Base-by-base conservation (phyloP, 1,284 basidiomycete genomes). In the Waitea zeae region DNA sequence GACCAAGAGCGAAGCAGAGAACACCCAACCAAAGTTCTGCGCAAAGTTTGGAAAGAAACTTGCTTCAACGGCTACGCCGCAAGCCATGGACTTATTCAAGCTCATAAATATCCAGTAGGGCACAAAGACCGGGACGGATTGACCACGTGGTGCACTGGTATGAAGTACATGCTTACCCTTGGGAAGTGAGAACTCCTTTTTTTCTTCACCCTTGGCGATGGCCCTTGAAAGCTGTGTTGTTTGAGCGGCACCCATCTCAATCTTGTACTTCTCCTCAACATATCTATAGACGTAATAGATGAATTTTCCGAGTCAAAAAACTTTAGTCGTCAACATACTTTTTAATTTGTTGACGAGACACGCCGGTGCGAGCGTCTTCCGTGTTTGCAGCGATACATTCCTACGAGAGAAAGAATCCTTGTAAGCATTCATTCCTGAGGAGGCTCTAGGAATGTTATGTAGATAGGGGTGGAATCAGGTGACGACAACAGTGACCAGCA, bases 311-410 rank as follows among this genome's bases (percentile, higher is more conserved):
- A 17, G 14, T n/a, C n/a, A n/a, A 35, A 11, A 9, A 15, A 17
- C 20, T 15, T 12, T 35, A 29, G 36, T 30, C 36, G 39, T 30
- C 26, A 40, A 42, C 45, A 36, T 51, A 79, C 88, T 88, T 92
- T 72, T 93, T 93, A 61, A 95, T 87, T 50, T 80, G 75, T 39
- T 80, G 83, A 38, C 89, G 81, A 46, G 87, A 90, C 44, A 92
- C 84, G 54, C 89, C 89, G 41, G 56, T 52, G 43, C 88, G 82
- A 41, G 80, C 72, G 41, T 88, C 84, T 26, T 83, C 80, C 17
- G 71, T 67, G 56, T 79, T 62, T 36, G 63, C 67, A 42, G 65
- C 56, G 56, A 93, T 84, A 48, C 82, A 86, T 62, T 90, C 86
- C 78, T 81, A n/a, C n/a, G n/a, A n/a, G n/a, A n/a, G n/a, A n/a